Evolutionary conservation across 805 yeast genomes (phyloP).

Genomic region (Yarrowia bubula): DNA sequence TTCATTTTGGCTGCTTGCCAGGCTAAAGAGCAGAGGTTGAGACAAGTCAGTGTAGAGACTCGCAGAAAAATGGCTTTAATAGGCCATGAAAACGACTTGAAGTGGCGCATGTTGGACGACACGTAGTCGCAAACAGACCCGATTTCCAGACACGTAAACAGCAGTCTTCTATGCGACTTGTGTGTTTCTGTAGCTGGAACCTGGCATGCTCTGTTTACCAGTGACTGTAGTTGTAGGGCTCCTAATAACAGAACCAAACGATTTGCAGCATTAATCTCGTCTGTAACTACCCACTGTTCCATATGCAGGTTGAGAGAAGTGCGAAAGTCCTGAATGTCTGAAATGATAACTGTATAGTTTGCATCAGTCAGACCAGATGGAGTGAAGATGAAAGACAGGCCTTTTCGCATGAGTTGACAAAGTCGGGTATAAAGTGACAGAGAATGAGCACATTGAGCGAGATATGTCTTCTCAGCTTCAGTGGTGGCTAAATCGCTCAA

Average conservation of each 20-base stretch:
- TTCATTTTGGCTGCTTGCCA: conserved; percentile 11
- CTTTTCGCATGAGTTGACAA: conserved; percentile 6
- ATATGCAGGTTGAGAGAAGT: conserved; percentile 2
- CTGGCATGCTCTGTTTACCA: neutral
- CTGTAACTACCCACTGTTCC: conserved; percentile 18
- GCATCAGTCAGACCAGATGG: neutral
- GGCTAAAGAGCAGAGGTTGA: conserved; percentile 1
- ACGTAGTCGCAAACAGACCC: conserved; percentile 4
- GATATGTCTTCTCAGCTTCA: conserved; percentile 1
- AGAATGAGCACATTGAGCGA: conserved; percentile 3
- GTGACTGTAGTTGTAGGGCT: conserved; percentile 2
- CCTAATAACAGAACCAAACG: neutral
- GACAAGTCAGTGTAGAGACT: neutral
- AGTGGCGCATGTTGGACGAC: conserved; percentile 18
- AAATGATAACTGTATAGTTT: neutral
- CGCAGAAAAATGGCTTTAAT: conserved; percentile 7
- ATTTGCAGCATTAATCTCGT: conserved; percentile 9
- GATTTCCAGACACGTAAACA: conserved; percentile 1
- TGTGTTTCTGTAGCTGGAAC: neutral
- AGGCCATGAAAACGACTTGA: conserved; percentile 21
- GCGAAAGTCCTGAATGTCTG: conserved; percentile 7
- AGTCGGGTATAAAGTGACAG: neutral
- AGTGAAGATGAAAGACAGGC: neutral
- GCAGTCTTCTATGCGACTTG: neutral
- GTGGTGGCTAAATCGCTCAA: neutral